Base-by-base conservation (phyloP, 306 rosid species). In the Nissolia schottii region DNA sequence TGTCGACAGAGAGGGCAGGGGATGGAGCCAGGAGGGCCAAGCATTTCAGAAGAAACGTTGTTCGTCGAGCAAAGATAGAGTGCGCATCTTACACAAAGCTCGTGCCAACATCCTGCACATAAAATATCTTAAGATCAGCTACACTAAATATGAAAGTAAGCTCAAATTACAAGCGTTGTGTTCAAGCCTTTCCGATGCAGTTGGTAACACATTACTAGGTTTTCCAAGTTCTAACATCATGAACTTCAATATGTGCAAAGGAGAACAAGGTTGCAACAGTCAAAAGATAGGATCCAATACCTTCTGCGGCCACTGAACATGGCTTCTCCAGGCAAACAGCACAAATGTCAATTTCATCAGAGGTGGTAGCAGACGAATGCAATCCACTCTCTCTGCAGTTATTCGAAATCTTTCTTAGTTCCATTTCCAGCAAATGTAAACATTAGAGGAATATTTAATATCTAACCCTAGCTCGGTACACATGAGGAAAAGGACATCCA, bases 271-370 rank as follows among this genome's bases (percentile, higher is more conserved):
- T 23, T 67, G 29, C 60, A 51, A 50, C 50, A 72, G 32, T 63
- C 15, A 55, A 43, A 70, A 76, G 65, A 69, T 25, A 32, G 41
- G 59, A 71, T 24, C 67, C 32, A 67, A 31, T 71, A 93, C 99
- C 99, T 84, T 89, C 96, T 2, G 97, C 97, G 27, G 96, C 93
- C 27, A 94, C 91, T 6, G 91, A 84, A 80, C 99, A 91, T 45
- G 86, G 77, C 85, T 91, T 94, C 86, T 94, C 99, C 48, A 94
- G 79, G 84, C 97, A 94, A 67, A 94, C 96, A 64, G 99, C 97
- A 65, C 99, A 94, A 22, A 66, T 71, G 64, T 94, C 97, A 68
- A 75, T 72, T 38, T 91, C 97, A 13, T 85, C 86, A 5, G 89
- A 56, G 31, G 95, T 63, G 67, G 84, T 40, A 54, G 88, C 51